Evolutionary conservation across 306 rosid species (phyloP), one percentile per base, ranked within the genome.

Genomic region (Elaeagnus macrophylla): DNA sequence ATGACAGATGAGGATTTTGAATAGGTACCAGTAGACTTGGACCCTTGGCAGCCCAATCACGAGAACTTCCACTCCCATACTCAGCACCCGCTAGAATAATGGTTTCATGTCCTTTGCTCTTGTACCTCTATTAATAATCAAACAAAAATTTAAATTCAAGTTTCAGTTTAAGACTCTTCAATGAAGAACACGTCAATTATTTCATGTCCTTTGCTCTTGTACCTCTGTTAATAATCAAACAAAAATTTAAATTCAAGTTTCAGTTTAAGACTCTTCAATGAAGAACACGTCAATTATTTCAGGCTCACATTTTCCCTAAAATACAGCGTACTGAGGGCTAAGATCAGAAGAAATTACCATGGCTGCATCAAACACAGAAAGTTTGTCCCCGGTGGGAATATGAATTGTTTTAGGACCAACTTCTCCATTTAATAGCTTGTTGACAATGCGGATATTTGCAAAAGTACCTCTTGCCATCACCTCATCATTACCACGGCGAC

Each of bases 1-100:
- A 1, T 36, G 57, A 40, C 12, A 55, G 61, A 15, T 18, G 25
- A n/a, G 15, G 54, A 53, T 65, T 42, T 15, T 56, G 42, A 50
- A 57, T 56, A 39, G 42, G 40, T 81, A 86, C 97, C 88, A 86
- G 74, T 52, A 90, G 89, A 95, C 68, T 86, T 61, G 95, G 95
- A 35, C 95, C 95, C 78, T 90, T 90, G 45, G 95, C 95, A 72
- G 95, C 97, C 95, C 95, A 90, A 71, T 90, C 97, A 35, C 95
- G 94, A 17, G 97, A 90, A 66, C 95, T 90, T 76, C 97, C 97
- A 61, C 95, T 90, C 39, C 97, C 95, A 57, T 90, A 86, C 70
- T 90, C 95, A 25, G 97, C 88, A 57, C 97, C 95, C 43, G 97
- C 97, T 51, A 90, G 61, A 65, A 90, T 79, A 58, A 90, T 79